phyloP scores from a whole-genome alignment of 2,329 filamentous ascomycete species.

The Microcyclosporella mali region DNA sequence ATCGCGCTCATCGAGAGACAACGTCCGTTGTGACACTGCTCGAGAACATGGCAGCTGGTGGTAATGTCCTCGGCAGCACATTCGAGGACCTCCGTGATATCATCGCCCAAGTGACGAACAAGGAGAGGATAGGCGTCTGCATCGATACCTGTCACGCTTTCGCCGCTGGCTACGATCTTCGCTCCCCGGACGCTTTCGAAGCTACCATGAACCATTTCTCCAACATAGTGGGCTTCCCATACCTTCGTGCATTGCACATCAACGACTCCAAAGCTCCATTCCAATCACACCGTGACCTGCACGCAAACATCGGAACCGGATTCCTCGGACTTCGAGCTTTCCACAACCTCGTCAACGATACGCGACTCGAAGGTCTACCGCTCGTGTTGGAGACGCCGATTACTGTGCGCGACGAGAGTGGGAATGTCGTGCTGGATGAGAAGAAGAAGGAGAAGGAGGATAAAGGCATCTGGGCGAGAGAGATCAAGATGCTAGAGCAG shows the following conservation, averaged over 20 bases:
- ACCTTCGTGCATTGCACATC: slow-evolving; percentile 79
- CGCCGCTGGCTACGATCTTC: slow-evolving; percentile 85
- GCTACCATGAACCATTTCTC: slow-evolving; percentile 72
- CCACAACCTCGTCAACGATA: slow-evolving; percentile 81
- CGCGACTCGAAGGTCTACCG: slow-evolving; percentile 67
- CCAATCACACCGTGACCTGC: slow-evolving; percentile 73
- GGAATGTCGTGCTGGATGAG: slow-evolving; percentile 44
- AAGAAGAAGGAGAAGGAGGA: slow-evolving; percentile 59
- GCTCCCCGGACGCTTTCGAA: slow-evolving; percentile 65
- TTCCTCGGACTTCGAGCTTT: slow-evolving; percentile 88
- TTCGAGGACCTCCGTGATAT: slow-evolving; percentile 85
- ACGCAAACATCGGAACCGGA: slow-evolving; percentile 93
- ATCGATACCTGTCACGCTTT: slow-evolving; percentile 97
- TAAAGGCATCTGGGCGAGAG: slow-evolving; percentile 77
- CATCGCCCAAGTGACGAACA: slow-evolving; percentile 72
- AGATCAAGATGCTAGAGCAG: slow-evolving; percentile 90
- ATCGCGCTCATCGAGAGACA: slow-evolving; percentile 66
- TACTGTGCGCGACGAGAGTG: slow-evolving; percentile 60
- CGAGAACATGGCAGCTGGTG: slow-evolving; percentile 91
- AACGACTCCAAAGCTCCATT: slow-evolving; percentile 95
- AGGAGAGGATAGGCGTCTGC: slow-evolving; percentile 82
- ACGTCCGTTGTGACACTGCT: slow-evolving; percentile 75
- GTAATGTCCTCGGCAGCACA: slow-evolving; percentile 77
- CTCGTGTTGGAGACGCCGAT: slow-evolving; percentile 97
- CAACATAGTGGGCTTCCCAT: slow-evolving; percentile 65